Base-by-base conservation (phyloP, 148 eudicot species). In the Chenopodium quinoa region DNA sequence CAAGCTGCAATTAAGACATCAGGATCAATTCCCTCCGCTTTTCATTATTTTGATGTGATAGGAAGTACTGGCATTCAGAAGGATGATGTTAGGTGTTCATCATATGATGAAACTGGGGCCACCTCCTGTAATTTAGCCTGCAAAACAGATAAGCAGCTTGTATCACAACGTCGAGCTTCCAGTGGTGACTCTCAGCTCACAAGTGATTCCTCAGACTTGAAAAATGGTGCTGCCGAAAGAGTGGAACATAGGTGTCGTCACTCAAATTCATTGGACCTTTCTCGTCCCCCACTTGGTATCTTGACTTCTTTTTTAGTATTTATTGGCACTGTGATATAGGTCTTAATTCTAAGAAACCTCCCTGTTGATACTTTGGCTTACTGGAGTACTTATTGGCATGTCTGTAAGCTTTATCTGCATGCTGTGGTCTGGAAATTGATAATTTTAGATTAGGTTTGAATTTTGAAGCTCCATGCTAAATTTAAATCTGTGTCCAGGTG, bases 151-250 rank as follows among this genome's bases (percentile, higher is more conserved):
- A 74, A 79, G 47, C 81, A 63, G 48, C 79, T 37, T 76, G 76
- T 81, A 62, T 83, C 82, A 14, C 69, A 74, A 20, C 48, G 76
- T 60, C 80, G 70, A 64, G 82, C 79, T 74, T 86, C 86, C 54
- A 72, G 79, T 62, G 86, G 82, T 50, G 79, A 81, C 73, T 86
- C 89, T 73, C 87, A 88, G 78, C 85, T 88, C 46, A 83, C 82
- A 46, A 84, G 79, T 75, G 82, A 76, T 75, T 84, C 79, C 68
- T 75, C 82, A 22, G 83, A 86, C 16, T 74, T 82, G 63, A 85
- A 75, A 60, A 54, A 58, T 40, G 60, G 64, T 77, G 78, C 73
- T 76, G 80, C 77, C 32, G 76, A 80, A 46, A 64, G 71, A 47
- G 76, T 65, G 23, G 75, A 86, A 48, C 83, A 62, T 62, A 58